These are phyloP conservation scores for Bruguiera hainesii DNA, from an alignment of 441 rosid genomes.

Conservation along the genomic window DNA sequence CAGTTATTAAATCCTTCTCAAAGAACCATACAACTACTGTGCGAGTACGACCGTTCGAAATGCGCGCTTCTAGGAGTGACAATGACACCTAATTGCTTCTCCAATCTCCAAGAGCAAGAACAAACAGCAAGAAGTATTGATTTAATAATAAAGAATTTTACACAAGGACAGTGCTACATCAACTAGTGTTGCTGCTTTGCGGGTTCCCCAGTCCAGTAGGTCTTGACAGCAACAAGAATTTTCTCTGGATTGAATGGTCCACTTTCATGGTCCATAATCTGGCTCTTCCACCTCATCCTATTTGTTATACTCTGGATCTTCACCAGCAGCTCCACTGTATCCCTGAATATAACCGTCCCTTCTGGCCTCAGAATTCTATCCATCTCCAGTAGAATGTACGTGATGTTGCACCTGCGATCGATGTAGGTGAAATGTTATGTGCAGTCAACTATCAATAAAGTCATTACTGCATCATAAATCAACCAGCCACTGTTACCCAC, in stretches of 20 bases:
- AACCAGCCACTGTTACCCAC: background rate
- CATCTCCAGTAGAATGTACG: conserved; percentile 84
- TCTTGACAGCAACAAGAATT: conserved; percentile 77
- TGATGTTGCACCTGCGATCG: conserved; percentile 66
- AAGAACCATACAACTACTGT: too few relatives aligned
- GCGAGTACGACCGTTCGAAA: too few relatives aligned
- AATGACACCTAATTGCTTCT: too few relatives aligned
- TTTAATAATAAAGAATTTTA: background rate
- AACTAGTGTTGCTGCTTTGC: conserved; percentile 27
- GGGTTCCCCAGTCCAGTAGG: conserved; percentile 78
- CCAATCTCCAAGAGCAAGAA: too few relatives aligned
- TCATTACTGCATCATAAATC: background rate
- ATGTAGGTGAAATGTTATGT: too few relatives aligned
- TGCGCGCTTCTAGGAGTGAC: too few relatives aligned
- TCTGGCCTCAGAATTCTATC: conserved; percentile 91
- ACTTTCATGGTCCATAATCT: conserved; percentile 83
- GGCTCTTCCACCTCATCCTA: conserved; percentile 91
- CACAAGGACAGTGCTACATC: background rate
- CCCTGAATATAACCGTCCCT: conserved; percentile 88
- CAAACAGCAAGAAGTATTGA: too few relatives aligned
- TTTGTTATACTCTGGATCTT: conserved; percentile 70
- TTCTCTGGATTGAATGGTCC: conserved; percentile 97
- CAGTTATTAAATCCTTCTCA: too few relatives aligned
- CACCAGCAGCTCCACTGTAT: conserved; percentile 67
- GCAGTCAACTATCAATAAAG: too few relatives aligned